Base-by-base conservation (phyloP, 2,329 filamentous ascomycete genomes). In the Chrysoporthe deuterocubensis region DNA sequence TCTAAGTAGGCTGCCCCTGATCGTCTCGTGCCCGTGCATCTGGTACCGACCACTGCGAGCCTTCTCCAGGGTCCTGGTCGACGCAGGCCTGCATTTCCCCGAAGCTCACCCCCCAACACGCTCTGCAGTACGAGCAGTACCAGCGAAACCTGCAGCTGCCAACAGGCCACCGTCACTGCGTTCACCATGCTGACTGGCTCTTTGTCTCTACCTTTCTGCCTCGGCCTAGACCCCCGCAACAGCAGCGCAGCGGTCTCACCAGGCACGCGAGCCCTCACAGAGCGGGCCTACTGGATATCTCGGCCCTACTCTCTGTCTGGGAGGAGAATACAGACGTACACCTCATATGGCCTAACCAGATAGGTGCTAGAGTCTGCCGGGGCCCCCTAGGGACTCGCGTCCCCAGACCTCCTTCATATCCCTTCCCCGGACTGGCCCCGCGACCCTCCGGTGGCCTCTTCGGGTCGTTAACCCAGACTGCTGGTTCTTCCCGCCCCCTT, bases 401-500 rank as follows among this genome's bases (percentile, higher is more conserved):
- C 56, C 34, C 56, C 37, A 42, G 34, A 58, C 56, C 56, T 58
- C 18, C 16, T 42, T 58, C 34, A 37, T 37, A 18, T 58, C 56
- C 37, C 16, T 40, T 58, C 56, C 56, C 56, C 56, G 56, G 34
- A 58, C 34, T 26, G 56, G 16, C 34, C 56, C 56, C 56, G 37
- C 50, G 32, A 16, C 9, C 9, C 26, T 54, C 13, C 9, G 6
- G 37, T 9, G 9, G 6, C 50, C 13, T 54, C n/a, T 7, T 50
- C 26, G 46, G 52, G 34, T 18, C 13, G 26, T 32, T 42, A 42
- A 34, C 56, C 56, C 56, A 42, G 56, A 40, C 56, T 26, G 26
- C 26, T 26, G 26, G 26, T 26, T 26, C 26, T 26, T 26, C 26
- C 26, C 26, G 26, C 26, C 26, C 26, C 26, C 26, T 21, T 40